Evolutionary conservation across 169 alveolate genomes (phyloP).

Genomic region (Perkinsus marinus): DNA sequence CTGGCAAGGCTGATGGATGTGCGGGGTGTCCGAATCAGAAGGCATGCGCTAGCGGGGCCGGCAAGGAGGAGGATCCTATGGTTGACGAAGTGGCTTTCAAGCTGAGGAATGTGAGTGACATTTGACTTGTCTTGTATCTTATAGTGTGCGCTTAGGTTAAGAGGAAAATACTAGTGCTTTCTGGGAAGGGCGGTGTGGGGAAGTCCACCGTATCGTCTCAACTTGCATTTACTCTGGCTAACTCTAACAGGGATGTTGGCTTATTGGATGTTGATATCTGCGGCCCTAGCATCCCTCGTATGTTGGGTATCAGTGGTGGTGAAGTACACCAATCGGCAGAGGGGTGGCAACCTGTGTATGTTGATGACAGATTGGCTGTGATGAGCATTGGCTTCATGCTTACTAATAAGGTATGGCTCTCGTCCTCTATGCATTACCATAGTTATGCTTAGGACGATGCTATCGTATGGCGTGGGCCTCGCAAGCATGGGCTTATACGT

Average conservation of each 20-base stretch:
- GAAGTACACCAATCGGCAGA: constrained; percentile 84
- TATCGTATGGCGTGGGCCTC: constrained; percentile 98
- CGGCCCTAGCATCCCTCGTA: constrained; percentile 94
- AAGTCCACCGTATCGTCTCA: constrained; percentile 92
- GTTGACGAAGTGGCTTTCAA: constrained; percentile 55
- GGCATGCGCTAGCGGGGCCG: constrained; percentile 77
- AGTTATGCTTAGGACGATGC: constrained; percentile 64
- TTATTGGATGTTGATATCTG: constrained; percentile 93
- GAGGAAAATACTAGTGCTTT: constrained; percentile 57
- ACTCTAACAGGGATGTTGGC: constrained; percentile 69
- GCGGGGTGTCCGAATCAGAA: constrained; percentile 93
- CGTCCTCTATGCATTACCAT: neutral
- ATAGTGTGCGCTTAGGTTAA: too few species aligned
- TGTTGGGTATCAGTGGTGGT: constrained; percentile 73
- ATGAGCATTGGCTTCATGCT: constrained; percentile 68
- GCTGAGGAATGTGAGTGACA: constrained; percentile 61
- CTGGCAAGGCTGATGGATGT: constrained; percentile 82
- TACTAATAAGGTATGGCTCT: neutral
- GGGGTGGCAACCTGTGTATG: constrained; percentile 96
- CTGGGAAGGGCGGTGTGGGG: constrained; percentile 99
- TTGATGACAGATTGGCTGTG: constrained; percentile 79
- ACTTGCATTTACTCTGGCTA: constrained; percentile 48
- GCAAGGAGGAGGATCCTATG: constrained; percentile 23
- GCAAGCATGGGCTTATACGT: constrained; percentile 85
- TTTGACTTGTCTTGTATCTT: too few species aligned